Evolutionary conservation across 768 basidiomycete species (phyloP).

Genomic region (Chiua virens): DNA sequence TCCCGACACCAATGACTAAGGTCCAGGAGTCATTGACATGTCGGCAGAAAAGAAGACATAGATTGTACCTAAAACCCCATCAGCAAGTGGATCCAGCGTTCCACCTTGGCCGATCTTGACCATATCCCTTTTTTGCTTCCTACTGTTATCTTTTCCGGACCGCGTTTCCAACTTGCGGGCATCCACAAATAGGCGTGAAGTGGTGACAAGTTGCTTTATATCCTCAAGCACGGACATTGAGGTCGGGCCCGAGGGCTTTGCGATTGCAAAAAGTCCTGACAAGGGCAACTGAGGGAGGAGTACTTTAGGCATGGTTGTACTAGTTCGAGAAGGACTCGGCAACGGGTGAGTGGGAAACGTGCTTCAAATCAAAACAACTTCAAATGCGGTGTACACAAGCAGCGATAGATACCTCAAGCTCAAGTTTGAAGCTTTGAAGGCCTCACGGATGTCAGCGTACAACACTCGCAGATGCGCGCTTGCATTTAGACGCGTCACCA

Average conservation of each 20-base stretch:
- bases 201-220: conserved; percentile 74
- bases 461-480: too few species aligned
- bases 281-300: conserved; percentile 55
- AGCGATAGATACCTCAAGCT: too few species aligned
- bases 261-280: conserved; percentile 82
- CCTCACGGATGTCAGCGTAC: too few species aligned
- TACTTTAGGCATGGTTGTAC: conserved; percentile 62
- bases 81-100: conserved; percentile 94
- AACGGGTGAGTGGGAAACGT: too few species aligned
- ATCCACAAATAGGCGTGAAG: conserved; percentile 77
- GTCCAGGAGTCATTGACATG: conserved; percentile 2
- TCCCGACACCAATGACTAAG: conserved; percentile 84
- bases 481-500: too few species aligned
- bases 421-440: too few species aligned
- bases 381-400: too few species aligned
- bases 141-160: conserved; percentile 43
- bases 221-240: conserved; percentile 90
- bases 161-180: conserved; percentile 52
- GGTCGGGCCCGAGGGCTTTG: conserved; percentile 90
- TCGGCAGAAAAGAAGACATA: not conserved
- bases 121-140: conserved; percentile 37
- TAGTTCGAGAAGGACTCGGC: not conserved
- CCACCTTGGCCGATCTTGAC: conserved; percentile 93
- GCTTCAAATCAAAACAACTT: too few species aligned
- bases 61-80: conserved; percentile 83